Base-by-base conservation (phyloP, 1,284 basidiomycete genomes). In the Heterobasidion occidentale region DNA sequence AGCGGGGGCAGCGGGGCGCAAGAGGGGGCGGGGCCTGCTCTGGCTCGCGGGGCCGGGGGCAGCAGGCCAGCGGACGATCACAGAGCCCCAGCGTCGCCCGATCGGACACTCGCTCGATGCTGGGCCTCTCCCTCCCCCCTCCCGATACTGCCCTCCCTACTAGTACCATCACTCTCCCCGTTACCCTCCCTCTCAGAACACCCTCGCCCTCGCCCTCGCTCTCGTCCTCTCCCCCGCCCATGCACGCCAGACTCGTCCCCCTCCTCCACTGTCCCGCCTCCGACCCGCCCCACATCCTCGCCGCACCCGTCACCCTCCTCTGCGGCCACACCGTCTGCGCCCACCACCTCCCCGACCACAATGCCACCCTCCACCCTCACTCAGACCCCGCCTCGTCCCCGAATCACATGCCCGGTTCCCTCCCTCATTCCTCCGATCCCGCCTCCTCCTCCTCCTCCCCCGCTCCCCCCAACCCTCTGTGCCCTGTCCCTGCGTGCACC, bases 251-350 rank as follows among this genome's bases (percentile, higher is more conserved):
- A 17, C 59, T 70, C 59, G 58, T 63, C 52, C 64, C 65, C 27
- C 62, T 70, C 58, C 64, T 72, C 54, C 56, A 54, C 58, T 69
- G 67, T 57, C 67, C 65, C 12, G 60, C 68, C 60, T 69, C 70
- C 59, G 35, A 64, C 17, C 55, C 63, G 17, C 46, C 62, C 36
- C 61, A 27, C 38, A 7, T 62, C 53, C 60, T 69, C 50, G 46
- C 60, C 36, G 58, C 61, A 1, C 69, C 68, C 27, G 58, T 68
- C 56, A 72, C 70, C 47, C 67, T 71, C 55, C 66, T 65, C 60
- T 71, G 68, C 57, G 69, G 70, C 44, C 68, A 71, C 58, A 62
- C 70, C 35, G 52, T 71, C 59, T 72, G 71, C 58, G 56, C 66
- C 3, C 56, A 57, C 45, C 71, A 72, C 59, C 57, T 71, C 57